A percentile compares a stretch with the other conserved stretches of the same genome.
Evolutionary conservation across 2,329 filamentous ascomycete species (phyloP).

Genomic region (Ceratocystis ficicola): DNA sequence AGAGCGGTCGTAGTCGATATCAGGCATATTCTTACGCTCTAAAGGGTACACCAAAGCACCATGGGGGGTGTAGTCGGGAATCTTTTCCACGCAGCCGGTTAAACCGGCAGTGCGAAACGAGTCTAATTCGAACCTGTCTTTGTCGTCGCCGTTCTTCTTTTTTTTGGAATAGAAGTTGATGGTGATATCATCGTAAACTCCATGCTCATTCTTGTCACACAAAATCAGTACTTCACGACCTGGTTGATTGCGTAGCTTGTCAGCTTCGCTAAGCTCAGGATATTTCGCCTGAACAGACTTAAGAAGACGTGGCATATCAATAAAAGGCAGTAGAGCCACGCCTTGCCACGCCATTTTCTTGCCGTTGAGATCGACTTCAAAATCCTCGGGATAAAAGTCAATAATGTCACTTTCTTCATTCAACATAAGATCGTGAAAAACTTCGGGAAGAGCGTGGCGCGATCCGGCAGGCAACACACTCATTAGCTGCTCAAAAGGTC

Average conservation of each 20-base stretch:
- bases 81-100: constrained; percentile 67
- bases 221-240: constrained; percentile 75
- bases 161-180: constrained; percentile 88
- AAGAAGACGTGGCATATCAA: constrained; percentile 78
- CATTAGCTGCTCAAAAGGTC: constrained; percentile 95
- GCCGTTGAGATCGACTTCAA: constrained; percentile 84
- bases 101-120: constrained; percentile 64
- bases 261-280: constrained; percentile 62
- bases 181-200: constrained; percentile 71
- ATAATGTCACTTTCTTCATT: constrained; percentile 81
- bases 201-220: constrained; percentile 60
- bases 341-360: constrained; percentile 99
- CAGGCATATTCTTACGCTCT: constrained; percentile 56
- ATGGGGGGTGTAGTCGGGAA: constrained; percentile 74
- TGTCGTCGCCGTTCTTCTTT: constrained; percentile 37
- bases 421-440: constrained; percentile 86
- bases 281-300: constrained; percentile 74
- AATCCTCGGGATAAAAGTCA: constrained; percentile 94
- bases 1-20: constrained; percentile 73
- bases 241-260: constrained; percentile 62
- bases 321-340: constrained; percentile 85
- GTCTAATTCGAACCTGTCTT: constrained; percentile 57
- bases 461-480: constrained; percentile 90
- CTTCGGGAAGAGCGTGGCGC: constrained; percentile 74
- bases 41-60: constrained; percentile 69